Evolutionary conservation across 371 early-diverging fungal species (phyloP), one percentile per base, ranked within the genome.

Genomic region (Synchytrium microbalum): DNA sequence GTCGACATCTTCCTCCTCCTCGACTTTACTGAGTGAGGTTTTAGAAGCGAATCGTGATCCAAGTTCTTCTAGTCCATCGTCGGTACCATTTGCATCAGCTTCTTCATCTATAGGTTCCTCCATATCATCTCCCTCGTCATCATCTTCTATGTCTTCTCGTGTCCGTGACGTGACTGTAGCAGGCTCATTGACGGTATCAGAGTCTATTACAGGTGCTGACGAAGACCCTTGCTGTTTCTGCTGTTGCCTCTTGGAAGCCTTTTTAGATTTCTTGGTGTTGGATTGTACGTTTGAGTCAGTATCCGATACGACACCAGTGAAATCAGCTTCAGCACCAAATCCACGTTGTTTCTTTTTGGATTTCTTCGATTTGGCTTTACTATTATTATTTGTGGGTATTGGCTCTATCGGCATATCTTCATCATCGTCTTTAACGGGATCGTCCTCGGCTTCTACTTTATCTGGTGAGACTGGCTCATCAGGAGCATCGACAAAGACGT

Each of bases 231-330:
- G 46, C 55, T 19, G 29, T 32, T 67, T 31, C 38, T 67, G 53
- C 26, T 28, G 31, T 29, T 52, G 31, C 54, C 64, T 60, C 54
- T 68, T 68, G 33, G 54, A 59, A 2, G 14, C 27, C 51, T 63
- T 62, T 13, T 33, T 62, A 8, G 53, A 31, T 24, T n/a, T n/a
- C n/a, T n/a, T n/a, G n/a, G n/a, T n/a, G n/a, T n/a, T n/a, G n/a
- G n/a, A n/a, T n/a, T n/a, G n/a, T n/a, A n/a, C n/a, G n/a, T n/a
- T n/a, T n/a, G n/a, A n/a, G n/a, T n/a, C n/a, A n/a, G n/a, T n/a
- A n/a, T n/a, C n/a, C n/a, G n/a, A n/a, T n/a, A n/a, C n/a, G n/a
- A n/a, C n/a, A n/a, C n/a, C n/a, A n/a, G n/a, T n/a, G n/a, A n/a
- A n/a, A n/a, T n/a, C n/a, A n/a, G n/a, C n/a, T n/a, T n/a, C n/a